Percentiles rank a stretch among this genome's conserved stretches.
phyloP scores from a whole-genome alignment of 768 basidiomycete species.

The Lentinula aciculospora region DNA sequence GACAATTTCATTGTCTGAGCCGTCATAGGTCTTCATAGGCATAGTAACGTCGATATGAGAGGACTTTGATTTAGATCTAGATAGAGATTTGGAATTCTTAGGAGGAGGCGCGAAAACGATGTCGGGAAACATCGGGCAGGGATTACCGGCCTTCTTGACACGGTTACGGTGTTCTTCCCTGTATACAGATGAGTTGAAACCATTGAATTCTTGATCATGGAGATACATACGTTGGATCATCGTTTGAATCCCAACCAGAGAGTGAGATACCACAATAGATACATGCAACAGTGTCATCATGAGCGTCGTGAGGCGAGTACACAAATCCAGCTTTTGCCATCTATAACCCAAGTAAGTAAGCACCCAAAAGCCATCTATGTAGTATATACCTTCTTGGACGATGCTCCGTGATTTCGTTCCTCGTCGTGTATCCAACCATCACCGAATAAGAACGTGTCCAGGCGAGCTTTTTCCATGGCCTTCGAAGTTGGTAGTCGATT shows the following conservation, averaged over 20 bases:
- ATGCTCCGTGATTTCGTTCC: constrained; percentile 58
- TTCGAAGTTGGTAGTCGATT: constrained; percentile 62
- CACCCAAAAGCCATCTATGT: background rate
- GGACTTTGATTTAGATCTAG: constrained; percentile 19
- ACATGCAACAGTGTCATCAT: constrained; percentile 81
- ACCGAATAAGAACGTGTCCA: constrained; percentile 54
- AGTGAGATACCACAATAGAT: constrained; percentile 78
- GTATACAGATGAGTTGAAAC: constrained; percentile 10
- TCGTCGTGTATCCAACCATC: constrained; percentile 68
- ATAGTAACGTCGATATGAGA: constrained; percentile 27
- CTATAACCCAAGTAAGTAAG: constrained; percentile 30
- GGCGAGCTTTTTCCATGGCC: constrained; percentile 65
- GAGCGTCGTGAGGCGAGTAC: constrained; percentile 59
- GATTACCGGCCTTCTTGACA: constrained; percentile 36
- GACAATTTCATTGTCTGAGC: constrained; percentile 24
- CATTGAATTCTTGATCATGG: background rate
- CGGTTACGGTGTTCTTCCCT: constrained; percentile 78
- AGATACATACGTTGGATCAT: constrained; percentile 78
- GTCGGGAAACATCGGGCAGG: constrained; percentile 36
- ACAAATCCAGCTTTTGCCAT: constrained; percentile 90
- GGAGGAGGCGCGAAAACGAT: constrained; percentile 18
- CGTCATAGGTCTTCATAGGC: constrained; percentile 36
- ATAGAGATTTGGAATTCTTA: constrained; percentile 12
- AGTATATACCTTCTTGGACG: constrained; percentile 56
- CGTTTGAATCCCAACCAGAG: constrained; percentile 81